A percentile compares a stretch with the other conserved stretches of the same genome.
These are phyloP conservation scores for Fusarium multiceps DNA, from an alignment of 2,329 filamentous ascomycete species.

Conservation along the genomic window DNA sequence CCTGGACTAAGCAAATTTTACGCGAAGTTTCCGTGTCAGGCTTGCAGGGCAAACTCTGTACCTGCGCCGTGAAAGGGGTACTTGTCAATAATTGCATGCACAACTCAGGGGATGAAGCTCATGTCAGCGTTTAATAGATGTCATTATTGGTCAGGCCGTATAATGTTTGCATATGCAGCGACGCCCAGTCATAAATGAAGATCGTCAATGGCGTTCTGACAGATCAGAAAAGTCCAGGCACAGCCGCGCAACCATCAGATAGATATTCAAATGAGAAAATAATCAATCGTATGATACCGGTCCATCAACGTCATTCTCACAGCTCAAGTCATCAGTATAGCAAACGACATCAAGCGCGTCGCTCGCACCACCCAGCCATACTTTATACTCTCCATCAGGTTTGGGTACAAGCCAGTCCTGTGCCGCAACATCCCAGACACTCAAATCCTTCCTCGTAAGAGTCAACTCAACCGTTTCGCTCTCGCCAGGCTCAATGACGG, in stretches of 20 bases:
- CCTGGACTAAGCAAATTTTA: background rate
- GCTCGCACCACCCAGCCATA: conserved; percentile 56
- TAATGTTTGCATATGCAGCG: background rate
- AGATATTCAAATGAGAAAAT: background rate
- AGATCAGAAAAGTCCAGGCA: background rate
- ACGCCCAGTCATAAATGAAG: background rate
- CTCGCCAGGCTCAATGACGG: conserved; percentile 63
- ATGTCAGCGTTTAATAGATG: background rate
- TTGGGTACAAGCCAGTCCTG: conserved; percentile 74
- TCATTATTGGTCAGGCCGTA: conserved; percentile 6
- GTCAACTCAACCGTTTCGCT: conserved; percentile 65
- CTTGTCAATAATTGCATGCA: background rate
- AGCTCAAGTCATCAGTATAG: conserved; percentile 45
- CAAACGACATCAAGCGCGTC: conserved; percentile 51
- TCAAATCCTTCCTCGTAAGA: conserved; percentile 75
- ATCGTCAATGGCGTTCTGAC: conserved; percentile 12
- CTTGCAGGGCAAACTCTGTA: background rate
- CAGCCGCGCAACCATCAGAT: background rate
- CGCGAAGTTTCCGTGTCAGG: background rate
- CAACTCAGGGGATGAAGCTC: background rate
- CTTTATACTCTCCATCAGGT: conserved; percentile 51
- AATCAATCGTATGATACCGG: conserved; percentile 31
- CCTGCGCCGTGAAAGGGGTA: background rate
- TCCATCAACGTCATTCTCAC: conserved; percentile 34
- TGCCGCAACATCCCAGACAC: conserved; percentile 74